Evolutionary conservation across 345 rosid genomes (phyloP), one percentile per base, ranked within the genome.

Genomic region (Angophora floribunda): DNA sequence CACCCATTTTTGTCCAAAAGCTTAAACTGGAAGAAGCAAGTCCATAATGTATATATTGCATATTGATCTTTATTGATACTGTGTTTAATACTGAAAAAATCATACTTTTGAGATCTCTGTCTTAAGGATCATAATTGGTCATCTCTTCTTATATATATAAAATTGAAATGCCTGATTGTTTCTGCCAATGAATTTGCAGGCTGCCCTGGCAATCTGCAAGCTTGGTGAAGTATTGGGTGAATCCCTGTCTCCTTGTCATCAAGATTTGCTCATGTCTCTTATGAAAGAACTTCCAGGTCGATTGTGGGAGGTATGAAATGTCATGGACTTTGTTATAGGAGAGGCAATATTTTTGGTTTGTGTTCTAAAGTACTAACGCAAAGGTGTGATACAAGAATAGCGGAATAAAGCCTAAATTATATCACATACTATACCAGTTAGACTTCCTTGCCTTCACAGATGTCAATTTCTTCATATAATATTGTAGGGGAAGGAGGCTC

Each of bases 231-330:
- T 96, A 93, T 92, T 97, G 93, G 98, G 97, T 86, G 97, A 96
- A 89, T 94, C 97, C 51, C 89, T 97, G 89, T 97, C 98, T 50
- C 90, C 96, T 63, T 88, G 92, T 90, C 93, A 95, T 88, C 91
- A 84, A 87, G 89, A 88, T 88, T 93, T 97, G 89, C 95, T 96
- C 79, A 91, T 93, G 22, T 93, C 96, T 89, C 95, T 96, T 57
- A 87, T 94, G 92, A 94, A 94, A 91, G 99, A 97, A 92, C 87
- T 97, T 89, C 99, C 96, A 55, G 98, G 99, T 88, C 98, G 96
- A 85, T 89, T 97, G 88, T 97, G 99, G 99, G 99, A 97, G 98
- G 99, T 97, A 87, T 19, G 89, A 75, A n/a, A 13, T 63, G 75
- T 63, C 75, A 41, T 75, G 49, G 84, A 75, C 49, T 75, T 75